Evolutionary conservation across 2,329 filamentous ascomycete species (phyloP).

Genomic region (Apiospora koreana): DNA sequence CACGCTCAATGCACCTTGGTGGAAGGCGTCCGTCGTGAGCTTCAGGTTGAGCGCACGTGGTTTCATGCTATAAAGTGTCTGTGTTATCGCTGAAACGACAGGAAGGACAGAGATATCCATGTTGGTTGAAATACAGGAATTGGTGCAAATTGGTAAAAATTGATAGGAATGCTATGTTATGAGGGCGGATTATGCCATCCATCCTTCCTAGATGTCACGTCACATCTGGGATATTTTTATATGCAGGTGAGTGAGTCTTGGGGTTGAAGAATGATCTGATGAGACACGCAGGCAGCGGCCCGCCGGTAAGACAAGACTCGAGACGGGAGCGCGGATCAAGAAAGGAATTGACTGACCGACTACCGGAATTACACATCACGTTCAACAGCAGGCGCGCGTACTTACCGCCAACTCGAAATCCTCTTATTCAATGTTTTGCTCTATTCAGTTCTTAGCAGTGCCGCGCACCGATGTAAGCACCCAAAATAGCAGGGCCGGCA

Average conservation of each 20-base stretch:
- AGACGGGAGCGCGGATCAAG: neutral
- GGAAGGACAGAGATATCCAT: neutral
- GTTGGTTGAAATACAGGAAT: neutral
- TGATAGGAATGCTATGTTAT: neutral
- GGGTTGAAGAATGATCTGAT: neutral
- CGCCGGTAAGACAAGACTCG: neutral
- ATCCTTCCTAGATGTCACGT: neutral
- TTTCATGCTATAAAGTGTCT: neutral
- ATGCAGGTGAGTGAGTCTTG: too few species aligned
- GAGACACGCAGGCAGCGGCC: neutral
- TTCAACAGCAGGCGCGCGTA: neutral
- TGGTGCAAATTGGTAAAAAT: neutral
- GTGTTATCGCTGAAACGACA: neutral
- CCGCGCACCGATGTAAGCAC: neutral
- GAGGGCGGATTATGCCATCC: neutral
- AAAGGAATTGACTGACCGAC: neutral
- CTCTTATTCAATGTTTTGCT: neutral
- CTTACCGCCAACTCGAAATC: neutral
- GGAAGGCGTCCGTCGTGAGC: neutral
- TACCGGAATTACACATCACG: neutral
- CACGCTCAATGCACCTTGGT: neutral
- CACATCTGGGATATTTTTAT: neutral
- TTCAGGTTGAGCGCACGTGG: slow-evolving; percentile 7
- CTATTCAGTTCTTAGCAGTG: neutral
- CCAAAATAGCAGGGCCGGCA: neutral